Evolutionary conservation across 2,329 filamentous ascomycete genomes (phyloP).

Genomic region (Aspergillus flavus): DNA sequence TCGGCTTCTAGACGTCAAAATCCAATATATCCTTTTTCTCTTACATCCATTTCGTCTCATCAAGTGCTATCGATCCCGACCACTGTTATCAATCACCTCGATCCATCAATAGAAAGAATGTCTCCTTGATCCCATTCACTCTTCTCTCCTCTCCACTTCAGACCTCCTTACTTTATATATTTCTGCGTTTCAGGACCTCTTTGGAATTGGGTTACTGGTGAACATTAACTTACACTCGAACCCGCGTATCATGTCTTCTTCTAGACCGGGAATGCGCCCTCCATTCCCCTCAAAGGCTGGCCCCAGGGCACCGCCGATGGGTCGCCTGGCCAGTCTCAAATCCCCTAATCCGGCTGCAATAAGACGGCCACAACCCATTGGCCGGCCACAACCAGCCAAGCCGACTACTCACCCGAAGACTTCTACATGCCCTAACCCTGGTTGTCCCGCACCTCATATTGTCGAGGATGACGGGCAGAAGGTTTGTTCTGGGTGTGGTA

Average conservation of each 20-base stretch:
- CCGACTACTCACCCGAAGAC: slow-evolving; percentile 43
- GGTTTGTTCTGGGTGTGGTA: slow-evolving; percentile 82
- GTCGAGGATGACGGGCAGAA: slow-evolving; percentile 51
- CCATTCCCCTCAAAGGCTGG: slow-evolving; percentile 29
- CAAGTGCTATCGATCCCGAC: background rate
- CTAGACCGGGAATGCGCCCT: slow-evolving; percentile 38
- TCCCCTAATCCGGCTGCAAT: slow-evolving; percentile 41
- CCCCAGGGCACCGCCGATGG: slow-evolving; percentile 32
- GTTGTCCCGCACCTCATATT: slow-evolving; percentile 49
- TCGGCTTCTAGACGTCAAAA: background rate
- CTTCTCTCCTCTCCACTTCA: background rate
- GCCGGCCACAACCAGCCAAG: slow-evolving; percentile 32
- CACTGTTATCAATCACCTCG: background rate
- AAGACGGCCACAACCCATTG: slow-evolving; percentile 38
- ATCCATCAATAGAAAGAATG: background rate
- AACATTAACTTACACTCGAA: slow-evolving; percentile 1
- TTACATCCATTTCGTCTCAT: background rate
- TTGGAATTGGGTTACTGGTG: background rate
- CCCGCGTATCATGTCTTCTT: slow-evolving; percentile 32
- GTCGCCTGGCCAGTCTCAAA: slow-evolving; percentile 45
- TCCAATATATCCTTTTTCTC: background rate
- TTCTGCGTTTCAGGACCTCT: background rate
- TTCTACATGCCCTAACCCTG: slow-evolving; percentile 48
- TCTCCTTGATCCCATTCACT: background rate
- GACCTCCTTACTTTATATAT: background rate